Evolutionary conservation across 2,329 filamentous ascomycete species (phyloP), one percentile per base, ranked within the genome.

Genomic region (Fusarium poae): DNA sequence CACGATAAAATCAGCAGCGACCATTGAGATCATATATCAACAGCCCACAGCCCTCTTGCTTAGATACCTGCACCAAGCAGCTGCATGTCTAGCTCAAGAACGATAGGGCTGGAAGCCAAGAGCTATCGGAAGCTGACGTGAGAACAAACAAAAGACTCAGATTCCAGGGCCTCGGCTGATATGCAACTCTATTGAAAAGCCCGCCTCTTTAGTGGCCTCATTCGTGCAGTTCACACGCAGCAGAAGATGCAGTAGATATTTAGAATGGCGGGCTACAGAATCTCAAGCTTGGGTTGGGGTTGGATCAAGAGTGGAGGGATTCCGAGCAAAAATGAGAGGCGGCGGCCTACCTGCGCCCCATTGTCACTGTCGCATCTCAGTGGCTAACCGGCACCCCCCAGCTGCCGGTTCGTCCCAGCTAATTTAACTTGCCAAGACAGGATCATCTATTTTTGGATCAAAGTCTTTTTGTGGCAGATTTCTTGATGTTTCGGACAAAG

Each of bases 401-500:
- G 59, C 40, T 56, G 57, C 69, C 62, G 67, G 65, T 57, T 70
- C 51, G 58, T 52, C 56, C 58, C 59, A 71, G 67, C 60, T 65
- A 74, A 71, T 72, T 63, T 72, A 60, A 61, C 65, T 57, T 15
- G 40, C 53, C 25, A 52, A 68, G 52, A 54, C 44, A 67, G 48
- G 48, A 37, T 16, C 39, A 18, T 46, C 48, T 74, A 74, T 74
- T 74, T 74, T 74, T 74, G 58, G 72, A 67, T 65, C 20, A 20
- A n/a, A 6, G 32, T 30, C 25, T 52, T 37, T 46, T 50, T 59
- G 49, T 62, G 64, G 64, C 64, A 72, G 67, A 69, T 62, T 70
- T 52, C 55, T 59, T 46, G 53, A 25, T 57, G 71, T 74, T 73
- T 74, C 63, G 72, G 70, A 63, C 49, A 62, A 59, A 68, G 53